Conservation (phyloP, 2,329 filamentous ascomycete species). For the Aspergillus sp. region DNA sequence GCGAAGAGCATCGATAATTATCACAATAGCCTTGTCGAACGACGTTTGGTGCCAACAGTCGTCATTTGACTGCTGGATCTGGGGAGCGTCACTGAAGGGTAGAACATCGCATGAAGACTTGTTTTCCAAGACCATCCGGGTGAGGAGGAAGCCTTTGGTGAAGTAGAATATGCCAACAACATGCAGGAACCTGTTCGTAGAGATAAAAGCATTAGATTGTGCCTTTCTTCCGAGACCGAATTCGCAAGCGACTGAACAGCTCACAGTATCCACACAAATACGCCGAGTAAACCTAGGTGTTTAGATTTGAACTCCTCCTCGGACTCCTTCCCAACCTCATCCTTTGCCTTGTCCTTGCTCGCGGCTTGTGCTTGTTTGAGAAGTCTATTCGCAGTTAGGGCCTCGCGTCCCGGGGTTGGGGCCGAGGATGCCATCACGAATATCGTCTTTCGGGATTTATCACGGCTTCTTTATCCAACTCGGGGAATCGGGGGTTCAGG, state of each 20-base stretch:
- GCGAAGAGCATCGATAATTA: conserved; percentile 89
- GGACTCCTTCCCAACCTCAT: conserved; percentile 32
- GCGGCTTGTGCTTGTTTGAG: conserved; percentile 22
- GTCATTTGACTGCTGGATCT: conserved; percentile 43
- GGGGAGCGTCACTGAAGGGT: conserved; percentile 60
- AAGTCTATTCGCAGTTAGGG: conserved; percentile 13
- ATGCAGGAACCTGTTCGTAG: conserved; percentile 65
- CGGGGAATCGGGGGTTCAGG: neutral
- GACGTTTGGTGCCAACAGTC: conserved; percentile 97
- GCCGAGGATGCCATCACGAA: conserved; percentile 20
- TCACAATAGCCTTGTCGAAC: conserved; percentile 87
- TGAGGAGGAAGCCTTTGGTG: conserved; percentile 91
- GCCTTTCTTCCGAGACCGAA: conserved; percentile 8
- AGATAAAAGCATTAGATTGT: conserved; percentile 1
- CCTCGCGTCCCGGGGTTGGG: conserved; percentile 12
- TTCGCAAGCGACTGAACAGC: conserved; percentile 17
- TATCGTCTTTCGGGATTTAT: neutral
- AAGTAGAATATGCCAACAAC: conserved; percentile 85
- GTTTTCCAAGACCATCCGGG: conserved; percentile 77
- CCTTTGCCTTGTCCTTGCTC: conserved; percentile 33
- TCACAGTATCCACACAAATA: conserved; percentile 49
- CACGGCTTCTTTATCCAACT: conserved; percentile 15
- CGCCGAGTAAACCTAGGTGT: conserved; percentile 43
- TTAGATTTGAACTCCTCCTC: conserved; percentile 45
- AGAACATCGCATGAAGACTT: conserved; percentile 71